Percentiles rank a stretch among this genome's conserved stretches.
These are phyloP conservation scores for Diaporthe sp. DNA, from an alignment of 2,329 filamentous ascomycete species.

Conservation along the genomic window DNA sequence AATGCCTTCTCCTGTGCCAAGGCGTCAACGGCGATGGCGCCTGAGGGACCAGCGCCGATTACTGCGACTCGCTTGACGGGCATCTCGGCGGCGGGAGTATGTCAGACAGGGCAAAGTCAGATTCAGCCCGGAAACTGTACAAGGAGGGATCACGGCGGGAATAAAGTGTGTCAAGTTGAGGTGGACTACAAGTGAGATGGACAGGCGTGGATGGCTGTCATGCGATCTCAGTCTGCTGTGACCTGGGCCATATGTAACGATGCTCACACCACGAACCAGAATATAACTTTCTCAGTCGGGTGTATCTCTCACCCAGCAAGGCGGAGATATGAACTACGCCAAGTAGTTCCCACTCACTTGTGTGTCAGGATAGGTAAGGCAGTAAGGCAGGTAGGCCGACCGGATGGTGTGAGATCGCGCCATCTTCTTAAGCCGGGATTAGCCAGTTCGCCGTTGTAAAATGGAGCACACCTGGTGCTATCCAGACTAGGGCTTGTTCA, in stretches of 20 bases:
- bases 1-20: conserved; percentile 65
- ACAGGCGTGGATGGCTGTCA: neutral
- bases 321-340: neutral
- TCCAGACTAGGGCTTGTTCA: neutral
- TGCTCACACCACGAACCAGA: neutral
- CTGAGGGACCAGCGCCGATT: conserved; percentile 67
- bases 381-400: neutral
- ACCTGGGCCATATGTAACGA: neutral
- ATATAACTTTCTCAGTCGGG: too few relatives aligned
- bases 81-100: neutral
- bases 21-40: conserved; percentile 67
- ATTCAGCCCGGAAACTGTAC: too few relatives aligned
- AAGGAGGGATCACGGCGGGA: neutral
- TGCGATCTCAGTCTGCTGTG: neutral
- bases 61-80: conserved; percentile 56
- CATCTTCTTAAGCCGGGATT: conserved; percentile 23
- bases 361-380: neutral
- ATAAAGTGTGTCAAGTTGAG: neutral
- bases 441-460: neutral
- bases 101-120: neutral
- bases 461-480: neutral
- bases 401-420: conserved; percentile 25
- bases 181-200: neutral
- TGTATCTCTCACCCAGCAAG: neutral
- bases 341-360: too few relatives aligned